Base-by-base conservation (phyloP, 2,329 filamentous ascomycete genomes). In the Trichoderma citrinoviride region DNA sequence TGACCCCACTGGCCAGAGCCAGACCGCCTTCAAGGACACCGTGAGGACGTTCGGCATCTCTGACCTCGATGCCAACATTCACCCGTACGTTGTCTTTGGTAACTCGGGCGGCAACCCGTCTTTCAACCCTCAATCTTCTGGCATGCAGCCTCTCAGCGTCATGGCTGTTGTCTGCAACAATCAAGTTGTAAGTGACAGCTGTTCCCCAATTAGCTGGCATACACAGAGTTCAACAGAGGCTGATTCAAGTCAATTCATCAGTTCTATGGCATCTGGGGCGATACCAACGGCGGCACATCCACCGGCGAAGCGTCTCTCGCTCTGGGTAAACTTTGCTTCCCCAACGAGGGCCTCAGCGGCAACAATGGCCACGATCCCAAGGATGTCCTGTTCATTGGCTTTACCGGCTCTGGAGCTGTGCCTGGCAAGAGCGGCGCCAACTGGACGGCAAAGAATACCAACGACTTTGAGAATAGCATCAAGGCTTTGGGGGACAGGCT, bases 351-450 rank as follows among this genome's bases (percentile, higher is more conserved):
- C 0, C 74, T 87, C n/a, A 82, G 72, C 19, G 85, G 84, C 1
- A 73, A 84, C 67, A 78, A 74, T 62, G 85, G 85, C 0, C 81
- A 87, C 68, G 77, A 77, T 27, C 71, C 76, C 27, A 78, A 83
- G 21, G 83, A 87, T 70, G 82, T 87, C 0, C 71, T 87, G 47
- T 87, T 83, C 70, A 76, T 87, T 54, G 85, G 82, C 0, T 87
- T 87, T 69, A 77, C 75, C 0, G 83, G 83, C 1, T 56, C 73
- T 0, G 78, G 80, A 5, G 83, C 85, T 0, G 80, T 85, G 3
- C 83, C 83, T 0, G 83, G 83, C 0, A 73, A 76, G 7, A 71
- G 72, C 3, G 78, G 77, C 29, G 84, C 84, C 0, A 74, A 80
- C 25, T 87, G 85, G 84, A 74, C 74, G 7, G 82, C 84, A 0